Base-by-base conservation (phyloP, 2,329 filamentous ascomycete species). In the Chaetomiaceae sp. region DNA sequence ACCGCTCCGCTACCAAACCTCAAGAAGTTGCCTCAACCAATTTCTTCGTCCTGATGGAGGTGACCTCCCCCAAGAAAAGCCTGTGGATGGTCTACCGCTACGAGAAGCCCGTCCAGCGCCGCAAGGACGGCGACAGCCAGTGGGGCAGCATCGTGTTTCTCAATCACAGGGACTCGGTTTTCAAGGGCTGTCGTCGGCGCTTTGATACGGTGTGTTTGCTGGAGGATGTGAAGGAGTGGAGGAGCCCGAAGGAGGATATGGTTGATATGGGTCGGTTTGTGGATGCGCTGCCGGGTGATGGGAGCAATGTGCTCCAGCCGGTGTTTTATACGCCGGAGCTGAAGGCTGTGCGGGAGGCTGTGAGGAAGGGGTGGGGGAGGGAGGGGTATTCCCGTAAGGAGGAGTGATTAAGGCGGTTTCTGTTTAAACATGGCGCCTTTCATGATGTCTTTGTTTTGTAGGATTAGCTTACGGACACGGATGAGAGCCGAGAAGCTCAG, bases 11-110 rank as follows among this genome's bases (percentile, higher is more conserved):
- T 15, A 8, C 5, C 19, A 23, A 37, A 5, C 15, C 33, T 15
- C 23, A 31, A 11, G 34, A 46, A 11, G 49, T 51, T 17, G 1
- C 5, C 1, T 51, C 42, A 19, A 51, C 49, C 14, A 51, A 51
- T 20, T 51, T 51, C 20, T 40, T 45, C 11, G 49, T 34, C n/a
- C 6, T 51, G 7, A 42, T 56, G 49, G 54, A 56, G 17, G 42
- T 49, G 8, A 33, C 22, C 29, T 12, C 27, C 6, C 34, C 49
- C 11, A 38, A 29, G 23, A 51, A 51, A 36, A 34, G 42, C 19
- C 4, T 51, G 8, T 51, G 54, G 54, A 3, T 53, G 25, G 19
- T 53, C n/a, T 53, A 37, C 17, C 45, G 54, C 6, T 53, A 56
- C 34, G 27, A 56, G 20, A 15, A 20, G 14, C 43, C n/a, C 3